Evolutionary conservation across 345 rosid genomes (phyloP), one percentile per base, ranked within the genome.

Genomic region (Erucastrum elatum): DNA sequence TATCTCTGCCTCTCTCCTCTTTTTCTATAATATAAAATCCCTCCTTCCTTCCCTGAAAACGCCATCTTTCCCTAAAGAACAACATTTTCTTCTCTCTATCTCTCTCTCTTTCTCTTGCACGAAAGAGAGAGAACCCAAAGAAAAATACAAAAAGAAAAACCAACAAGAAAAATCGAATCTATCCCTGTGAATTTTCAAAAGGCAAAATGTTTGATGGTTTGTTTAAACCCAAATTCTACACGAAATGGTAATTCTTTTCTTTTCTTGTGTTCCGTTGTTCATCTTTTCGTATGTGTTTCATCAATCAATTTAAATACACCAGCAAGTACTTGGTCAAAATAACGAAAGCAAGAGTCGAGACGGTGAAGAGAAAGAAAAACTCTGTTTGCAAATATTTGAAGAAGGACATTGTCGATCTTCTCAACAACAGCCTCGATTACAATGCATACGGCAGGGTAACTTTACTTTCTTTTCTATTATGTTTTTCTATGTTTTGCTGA

Each of bases 401-500:
- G 86, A 90, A 85, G n/a, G 99, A 93, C 84, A 76, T 93, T 55
- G 94, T 86, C 16, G 96, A 91, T 62, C 99, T 96, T 74, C 90
- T 96, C 75, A 82, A 64, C 72, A 86, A 66, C 35, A 86, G 74
- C 67, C 86, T 84, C 72, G 90, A 90, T 77, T 75, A 83, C 77
- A 89, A 88, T 80, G 99, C 99, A 4, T 90, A 86, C 71, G 87
- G 89, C 78, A 89, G 96, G 96, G 99, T 96, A 68, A 39, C 46
- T 34, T 34, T 34, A 59, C 26, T 31, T 30, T 53, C 34, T 4
- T 9, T 12, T 49, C n/a, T 15, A 12, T 46, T 46, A 46, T 8
- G 15, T 41, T 37, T 37, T 8, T 37, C 44, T 37, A 37, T 8
- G 12, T 41, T 41, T 2, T 69, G 39, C 30, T 58, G 62, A 25